phyloP scores from a whole-genome alignment of 2,329 filamentous ascomycete species.

The Mycogone perniciosa region DNA sequence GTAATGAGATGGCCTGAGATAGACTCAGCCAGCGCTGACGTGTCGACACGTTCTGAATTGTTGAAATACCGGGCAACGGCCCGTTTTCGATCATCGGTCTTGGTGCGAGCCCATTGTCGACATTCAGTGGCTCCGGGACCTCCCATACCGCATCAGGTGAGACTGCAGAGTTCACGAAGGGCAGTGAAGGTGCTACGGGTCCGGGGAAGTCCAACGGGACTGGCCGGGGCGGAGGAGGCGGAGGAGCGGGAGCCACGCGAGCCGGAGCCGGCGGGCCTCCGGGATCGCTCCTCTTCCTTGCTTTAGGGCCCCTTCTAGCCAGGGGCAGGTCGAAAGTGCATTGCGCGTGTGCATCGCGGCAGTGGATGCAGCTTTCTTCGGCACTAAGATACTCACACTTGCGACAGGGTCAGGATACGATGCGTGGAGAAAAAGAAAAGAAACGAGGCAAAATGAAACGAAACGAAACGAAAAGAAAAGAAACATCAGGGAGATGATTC shows the following conservation, averaged over 20 bases:
- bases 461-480: neutral
- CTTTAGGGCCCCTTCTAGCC: slow-evolving; percentile 33
- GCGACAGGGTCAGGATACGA: slow-evolving; percentile 2
- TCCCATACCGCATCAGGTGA: slow-evolving; percentile 12
- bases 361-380: slow-evolving; percentile 25
- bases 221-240: slow-evolving; percentile 5
- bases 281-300: slow-evolving; percentile 18
- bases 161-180: slow-evolving; percentile 7
- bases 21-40: slow-evolving; percentile 26
- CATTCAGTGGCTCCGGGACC: slow-evolving; percentile 5
- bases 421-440: neutral
- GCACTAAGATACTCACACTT: slow-evolving; percentile 25
- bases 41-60: slow-evolving; percentile 15
- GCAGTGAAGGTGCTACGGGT: slow-evolving; percentile 7
- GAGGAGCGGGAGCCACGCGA: slow-evolving; percentile 1
- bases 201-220: slow-evolving; percentile 5
- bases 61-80: slow-evolving; percentile 5
- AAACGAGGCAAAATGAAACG: neutral
- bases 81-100: slow-evolving; percentile 3
- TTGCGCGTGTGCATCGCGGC: slow-evolving; percentile 24
- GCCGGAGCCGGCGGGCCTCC: slow-evolving; percentile 13
- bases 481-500: neutral
- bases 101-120: slow-evolving; percentile 8
- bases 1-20: slow-evolving; percentile 18
- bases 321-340: slow-evolving; percentile 35